A percentile compares a stretch with the other conserved stretches of the same genome.
Conservation (phyloP, 1,139 yeast genomes). For the Nakaseomyces delphensis region DNA sequence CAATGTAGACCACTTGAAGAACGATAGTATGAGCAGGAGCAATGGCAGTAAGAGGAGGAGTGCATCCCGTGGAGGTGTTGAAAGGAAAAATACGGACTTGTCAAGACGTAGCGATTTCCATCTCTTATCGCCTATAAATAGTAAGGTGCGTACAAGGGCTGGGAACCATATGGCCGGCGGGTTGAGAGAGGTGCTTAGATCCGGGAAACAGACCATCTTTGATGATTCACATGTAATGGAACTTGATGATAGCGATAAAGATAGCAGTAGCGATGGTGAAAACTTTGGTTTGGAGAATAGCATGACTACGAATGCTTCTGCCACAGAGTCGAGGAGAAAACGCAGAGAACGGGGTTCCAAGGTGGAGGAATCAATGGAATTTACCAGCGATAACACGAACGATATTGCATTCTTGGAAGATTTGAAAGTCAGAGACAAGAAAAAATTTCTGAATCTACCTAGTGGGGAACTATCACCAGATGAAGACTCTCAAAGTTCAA, state of each 20-base stretch:
- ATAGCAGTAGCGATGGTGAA: constrained; percentile 11
- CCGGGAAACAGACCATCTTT: constrained; percentile 15
- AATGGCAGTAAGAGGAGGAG: neutral
- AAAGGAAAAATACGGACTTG: neutral
- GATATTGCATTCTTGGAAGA: neutral
- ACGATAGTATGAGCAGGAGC: neutral
- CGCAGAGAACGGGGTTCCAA: neutral
- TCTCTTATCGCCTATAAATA: constrained; percentile 19
- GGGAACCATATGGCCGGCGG: constrained; percentile 6
- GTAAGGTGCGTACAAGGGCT: neutral
- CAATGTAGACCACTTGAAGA: neutral
- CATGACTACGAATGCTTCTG: no score
- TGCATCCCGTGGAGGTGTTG: neutral
- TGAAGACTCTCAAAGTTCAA: constrained; percentile 3
- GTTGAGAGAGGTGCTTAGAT: constrained; percentile 12
- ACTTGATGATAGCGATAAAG: constrained; percentile 11
- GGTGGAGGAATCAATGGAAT: constrained; percentile 1
- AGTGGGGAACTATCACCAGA: constrained; percentile 5
- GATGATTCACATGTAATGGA: constrained; percentile 13
- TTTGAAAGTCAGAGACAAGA: neutral
- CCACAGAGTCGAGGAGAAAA: no score
- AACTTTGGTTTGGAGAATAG: neutral
- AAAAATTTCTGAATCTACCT: neutral
- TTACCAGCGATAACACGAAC: neutral
- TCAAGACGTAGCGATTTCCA: constrained; percentile 13